A percentile compares a stretch with the other conserved stretches of the same genome.
These are phyloP conservation scores for Neolentinus lepideus DNA, from an alignment of 1,284 basidiomycete species.

Conservation along the genomic window DNA sequence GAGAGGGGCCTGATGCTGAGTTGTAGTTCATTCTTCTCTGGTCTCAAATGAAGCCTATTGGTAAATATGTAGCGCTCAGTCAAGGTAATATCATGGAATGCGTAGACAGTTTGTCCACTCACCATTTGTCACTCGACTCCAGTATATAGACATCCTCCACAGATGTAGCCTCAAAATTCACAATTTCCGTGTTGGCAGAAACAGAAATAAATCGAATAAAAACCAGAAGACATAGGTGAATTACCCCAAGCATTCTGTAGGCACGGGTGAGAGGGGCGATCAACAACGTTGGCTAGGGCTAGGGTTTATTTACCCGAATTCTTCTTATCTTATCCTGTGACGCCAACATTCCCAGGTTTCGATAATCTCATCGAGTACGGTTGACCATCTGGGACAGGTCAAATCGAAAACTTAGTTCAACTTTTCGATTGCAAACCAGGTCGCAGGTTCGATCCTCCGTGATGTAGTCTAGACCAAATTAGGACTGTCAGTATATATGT, in stretches of 20 bases:
- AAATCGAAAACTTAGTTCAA: too few relatives aligned
- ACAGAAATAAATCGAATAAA: not conserved
- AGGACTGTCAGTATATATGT: too few relatives aligned
- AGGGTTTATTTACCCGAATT: not conserved
- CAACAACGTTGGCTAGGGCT: not conserved
- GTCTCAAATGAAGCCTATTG: not conserved
- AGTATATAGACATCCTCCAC: conserved; percentile 7
- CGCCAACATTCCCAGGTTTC: not conserved
- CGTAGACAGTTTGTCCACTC: conserved; percentile 21
- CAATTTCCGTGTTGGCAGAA: conserved; percentile 59
- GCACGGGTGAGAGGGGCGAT: not conserved
- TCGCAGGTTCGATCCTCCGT: too few relatives aligned
- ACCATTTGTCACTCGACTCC: not conserved
- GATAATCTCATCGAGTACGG: conserved; percentile 1
- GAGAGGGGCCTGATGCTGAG: too few relatives aligned
- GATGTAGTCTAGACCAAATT: too few relatives aligned
- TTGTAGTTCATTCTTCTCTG: not conserved
- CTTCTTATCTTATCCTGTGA: not conserved
- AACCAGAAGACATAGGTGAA: not conserved
- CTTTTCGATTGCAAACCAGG: too few relatives aligned
- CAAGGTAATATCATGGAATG: conserved; percentile 5
- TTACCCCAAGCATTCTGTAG: not conserved
- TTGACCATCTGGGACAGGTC: too few relatives aligned
- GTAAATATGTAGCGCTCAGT: not conserved
- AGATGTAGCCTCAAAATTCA: conserved; percentile 40